Evolutionary conservation across 1,284 basidiomycete genomes (phyloP), one percentile per base, ranked within the genome.

Genomic region (Athelia psychrophila): DNA sequence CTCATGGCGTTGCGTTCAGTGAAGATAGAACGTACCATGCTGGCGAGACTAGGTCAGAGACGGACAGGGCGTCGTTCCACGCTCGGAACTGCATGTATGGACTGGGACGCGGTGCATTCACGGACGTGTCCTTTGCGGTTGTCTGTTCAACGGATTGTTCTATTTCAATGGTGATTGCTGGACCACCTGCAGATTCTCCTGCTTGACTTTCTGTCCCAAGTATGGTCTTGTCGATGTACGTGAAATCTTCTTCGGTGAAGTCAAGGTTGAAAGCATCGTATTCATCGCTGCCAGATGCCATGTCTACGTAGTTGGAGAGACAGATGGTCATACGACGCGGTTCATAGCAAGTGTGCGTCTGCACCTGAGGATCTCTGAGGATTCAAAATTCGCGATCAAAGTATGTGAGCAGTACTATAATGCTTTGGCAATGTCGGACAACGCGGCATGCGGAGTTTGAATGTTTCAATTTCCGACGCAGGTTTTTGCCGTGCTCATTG

Each of bases 211-310:
- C n/a, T n/a, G n/a, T n/a, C n/a, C 5, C 27, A 12, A 54, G 54
- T 27, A 68, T 55, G 22, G 61, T 57, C 32, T 68, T 69, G 58
- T 88, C 86, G 54, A 86, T 71, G 32, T 65, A 58, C 4, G 67
- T 71, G 44, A 86, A 72, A 38, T 88, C 84, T 27, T 80, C 75
- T 24, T 75, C 72, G 2, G 83, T 81, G 56, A 86, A 80, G 50
- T 79, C 72, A 52, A 81, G 63, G 48, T 86, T 77, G 60, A 80
- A 78, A 51, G 70, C 67, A 40, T 74, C 75, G 56, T 70, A 80
- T 54, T 75, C 72, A 47, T 54, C 44, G 22, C 20, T 16, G 16
- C 20, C n/a, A 22, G 38, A 42, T 42, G 38, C 38, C 38, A 42
- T 42, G 38, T 6, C 5, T 30, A 13, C 13, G 27, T 30, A 13